phyloP scores from a whole-genome alignment of 202 grass and related monocot species.

The Carex arenaria region DNA sequence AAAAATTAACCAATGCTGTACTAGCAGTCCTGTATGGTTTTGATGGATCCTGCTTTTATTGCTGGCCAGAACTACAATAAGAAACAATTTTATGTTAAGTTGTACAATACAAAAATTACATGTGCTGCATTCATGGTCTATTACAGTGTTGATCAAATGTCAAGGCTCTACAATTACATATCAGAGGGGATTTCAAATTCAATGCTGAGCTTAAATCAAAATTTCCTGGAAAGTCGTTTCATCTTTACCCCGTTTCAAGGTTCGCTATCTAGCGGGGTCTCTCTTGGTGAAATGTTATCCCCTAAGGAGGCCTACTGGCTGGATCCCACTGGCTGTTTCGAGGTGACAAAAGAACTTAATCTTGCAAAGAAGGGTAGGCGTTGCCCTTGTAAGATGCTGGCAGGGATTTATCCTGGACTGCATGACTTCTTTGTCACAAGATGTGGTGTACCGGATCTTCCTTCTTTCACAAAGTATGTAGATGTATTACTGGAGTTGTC shows the following conservation, averaged over 20 bases:
- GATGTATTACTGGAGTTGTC: constrained; percentile 66
- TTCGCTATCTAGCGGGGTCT: constrained; percentile 31
- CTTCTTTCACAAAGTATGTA: constrained; percentile 49
- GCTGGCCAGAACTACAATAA: not conserved
- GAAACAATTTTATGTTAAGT: not conserved
- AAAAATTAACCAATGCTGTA: not conserved
- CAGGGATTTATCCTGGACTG: constrained; percentile 61
- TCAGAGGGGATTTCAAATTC: constrained; percentile 48
- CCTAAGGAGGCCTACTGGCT: constrained; percentile 75
- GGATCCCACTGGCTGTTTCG: constrained; percentile 84
- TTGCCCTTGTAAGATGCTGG: constrained; percentile 53
- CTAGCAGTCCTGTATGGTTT: not conserved
- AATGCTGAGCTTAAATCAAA: constrained; percentile 58
- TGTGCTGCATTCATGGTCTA: constrained; percentile 12
- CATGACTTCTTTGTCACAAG: constrained; percentile 64
- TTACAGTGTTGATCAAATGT: constrained; percentile 82
- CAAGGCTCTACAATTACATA: constrained; percentile 71
- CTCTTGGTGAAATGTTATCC: constrained; percentile 53
- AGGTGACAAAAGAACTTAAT: constrained; percentile 43
- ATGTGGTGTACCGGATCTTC: constrained; percentile 61
- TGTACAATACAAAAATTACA: not conserved
- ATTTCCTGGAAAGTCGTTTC: constrained; percentile 51
- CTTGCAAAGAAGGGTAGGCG: constrained; percentile 27
- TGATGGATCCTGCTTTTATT: not conserved
- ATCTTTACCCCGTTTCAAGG: constrained; percentile 63